Base-by-base conservation (phyloP, 1,284 basidiomycete species). In the Moesziomyces aphidis region DNA sequence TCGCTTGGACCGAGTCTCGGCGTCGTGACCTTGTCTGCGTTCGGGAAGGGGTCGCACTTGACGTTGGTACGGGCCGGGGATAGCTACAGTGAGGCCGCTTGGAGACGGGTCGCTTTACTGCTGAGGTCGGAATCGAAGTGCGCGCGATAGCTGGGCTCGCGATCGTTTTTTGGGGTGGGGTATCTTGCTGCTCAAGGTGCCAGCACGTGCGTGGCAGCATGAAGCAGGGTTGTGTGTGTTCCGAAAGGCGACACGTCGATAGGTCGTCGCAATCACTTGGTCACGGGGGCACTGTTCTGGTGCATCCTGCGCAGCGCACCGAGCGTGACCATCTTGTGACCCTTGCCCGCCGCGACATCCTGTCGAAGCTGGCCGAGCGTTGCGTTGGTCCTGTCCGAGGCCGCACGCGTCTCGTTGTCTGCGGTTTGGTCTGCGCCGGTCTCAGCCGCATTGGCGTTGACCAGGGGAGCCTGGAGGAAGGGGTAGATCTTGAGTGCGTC, bases 381-480 rank as follows among this genome's bases (percentile, higher is more conserved):
- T 1, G 67, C 67, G n/a, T 74, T 73, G 1, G 65, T 4, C 39
- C 39, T 42, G 39, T 42, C 39, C 61, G 55, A 47, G 42, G 5
- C 36, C 17, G n/a, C 55, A 23, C 19, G 28, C 10, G 48, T 10
- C n/a, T 44, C 26, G n/a, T 28, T 28, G 31, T 61, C 49, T 7
- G 50, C 51, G 3, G 34, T 31, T 24, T 55, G 61, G 15, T 13
- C 50, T 4, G 21, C 28, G 19, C 36, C 53, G 4, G 43, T 55
- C 5, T 26, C 55, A 11, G 50, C 50, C 3, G 44, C 55, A 3
- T 24, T 42, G 7, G 54, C 49, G 1, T 19, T 46, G 21, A 46
- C 45, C 39, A 72, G 61, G 7, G 74, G 66, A 3, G 78, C 76
- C 52, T 75, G 75, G 19, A 79, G 39, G 51, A 79, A 76, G 6